Evolutionary conservation across 2,329 filamentous ascomycete species (phyloP).

Genomic region (Emergomyces pasteurianus): DNA sequence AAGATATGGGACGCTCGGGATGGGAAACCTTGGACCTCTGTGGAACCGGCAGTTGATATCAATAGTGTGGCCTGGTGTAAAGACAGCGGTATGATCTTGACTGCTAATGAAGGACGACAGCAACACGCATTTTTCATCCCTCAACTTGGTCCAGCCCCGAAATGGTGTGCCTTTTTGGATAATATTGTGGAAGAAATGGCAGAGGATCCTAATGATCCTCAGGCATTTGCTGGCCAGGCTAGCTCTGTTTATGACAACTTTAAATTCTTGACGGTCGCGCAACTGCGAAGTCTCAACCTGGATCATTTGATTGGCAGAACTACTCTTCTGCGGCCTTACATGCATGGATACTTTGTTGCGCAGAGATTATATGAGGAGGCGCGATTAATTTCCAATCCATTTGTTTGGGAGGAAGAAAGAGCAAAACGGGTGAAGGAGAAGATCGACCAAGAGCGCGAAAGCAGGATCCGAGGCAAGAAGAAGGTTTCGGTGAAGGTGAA

Average conservation of each 20-base stretch:
- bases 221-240: slow-evolving; percentile 37
- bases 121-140: slow-evolving; percentile 94
- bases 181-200: slow-evolving; percentile 99
- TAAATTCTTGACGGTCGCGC: slow-evolving; percentile 87
- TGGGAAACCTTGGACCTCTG: slow-evolving; percentile 85
- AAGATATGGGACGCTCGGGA: slow-evolving; percentile 85
- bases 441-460: slow-evolving; percentile 94
- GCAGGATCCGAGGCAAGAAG: slow-evolving; percentile 83
- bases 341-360: slow-evolving; percentile 98
- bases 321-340: slow-evolving; percentile 82
- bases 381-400: slow-evolving; percentile 81
- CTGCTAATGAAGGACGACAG: slow-evolving; percentile 90
- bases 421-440: slow-evolving; percentile 86
- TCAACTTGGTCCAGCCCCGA: slow-evolving; percentile 81
- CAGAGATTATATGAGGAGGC: slow-evolving; percentile 95
- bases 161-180: slow-evolving; percentile 94
- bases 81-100: slow-evolving; percentile 87
- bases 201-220: slow-evolving; percentile 57
- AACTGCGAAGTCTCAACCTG: slow-evolving; percentile 74
- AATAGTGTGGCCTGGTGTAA: slow-evolving; percentile 91
- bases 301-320: slow-evolving; percentile 85
- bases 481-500: slow-evolving; percentile 90
- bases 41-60: slow-evolving; percentile 88
- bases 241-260: slow-evolving; percentile 94
- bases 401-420: slow-evolving; percentile 84